phyloP scores from a whole-genome alignment of 768 basidiomycete species.

The Rhodosporidiobolus odoratus region DNA sequence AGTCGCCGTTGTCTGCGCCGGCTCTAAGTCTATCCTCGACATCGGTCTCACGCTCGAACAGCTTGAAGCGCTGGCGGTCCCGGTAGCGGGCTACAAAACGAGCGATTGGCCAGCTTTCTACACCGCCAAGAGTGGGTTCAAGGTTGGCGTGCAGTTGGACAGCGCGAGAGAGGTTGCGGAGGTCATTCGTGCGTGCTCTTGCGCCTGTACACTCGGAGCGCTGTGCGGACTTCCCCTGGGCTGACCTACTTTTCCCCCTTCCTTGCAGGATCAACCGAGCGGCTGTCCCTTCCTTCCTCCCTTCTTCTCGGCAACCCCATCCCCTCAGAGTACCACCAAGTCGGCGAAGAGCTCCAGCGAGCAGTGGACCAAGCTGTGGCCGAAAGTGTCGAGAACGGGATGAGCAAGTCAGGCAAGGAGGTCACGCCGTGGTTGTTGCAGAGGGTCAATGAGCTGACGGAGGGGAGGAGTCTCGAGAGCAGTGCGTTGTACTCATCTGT shows the following conservation, averaged over 20 bases:
- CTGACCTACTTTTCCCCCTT: neutral
- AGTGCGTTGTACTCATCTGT: conserved; percentile 54
- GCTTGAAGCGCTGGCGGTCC: conserved; percentile 84
- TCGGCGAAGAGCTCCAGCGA: conserved; percentile 65
- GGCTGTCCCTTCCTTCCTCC: conserved; percentile 66
- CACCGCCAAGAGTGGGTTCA: conserved; percentile 70
- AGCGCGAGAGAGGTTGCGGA: conserved; percentile 64
- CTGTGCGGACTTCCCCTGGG: neutral
- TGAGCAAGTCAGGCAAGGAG: conserved; percentile 76
- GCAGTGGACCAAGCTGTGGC: conserved; percentile 76
- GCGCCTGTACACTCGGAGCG: conserved; percentile 20
- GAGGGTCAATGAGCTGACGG: conserved; percentile 72
- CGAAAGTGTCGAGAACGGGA: conserved; percentile 75
- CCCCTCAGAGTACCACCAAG: conserved; percentile 64
- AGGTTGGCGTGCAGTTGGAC: conserved; percentile 72
- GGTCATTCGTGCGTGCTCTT: conserved; percentile 59
- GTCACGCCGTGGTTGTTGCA: conserved; percentile 89
- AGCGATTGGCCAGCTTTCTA: conserved; percentile 94
- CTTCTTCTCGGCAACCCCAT: conserved; percentile 84
- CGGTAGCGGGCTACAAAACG: conserved; percentile 73
- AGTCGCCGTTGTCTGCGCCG: conserved; percentile 85
- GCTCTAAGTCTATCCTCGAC: conserved; percentile 90
- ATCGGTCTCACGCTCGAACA: conserved; percentile 61
- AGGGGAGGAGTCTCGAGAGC: conserved; percentile 65
- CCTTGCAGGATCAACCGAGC: conserved; percentile 15